These are phyloP conservation scores for Metschnikowia drakensbergensis DNA, from an alignment of 805 yeast species.

Conservation along the genomic window DNA sequence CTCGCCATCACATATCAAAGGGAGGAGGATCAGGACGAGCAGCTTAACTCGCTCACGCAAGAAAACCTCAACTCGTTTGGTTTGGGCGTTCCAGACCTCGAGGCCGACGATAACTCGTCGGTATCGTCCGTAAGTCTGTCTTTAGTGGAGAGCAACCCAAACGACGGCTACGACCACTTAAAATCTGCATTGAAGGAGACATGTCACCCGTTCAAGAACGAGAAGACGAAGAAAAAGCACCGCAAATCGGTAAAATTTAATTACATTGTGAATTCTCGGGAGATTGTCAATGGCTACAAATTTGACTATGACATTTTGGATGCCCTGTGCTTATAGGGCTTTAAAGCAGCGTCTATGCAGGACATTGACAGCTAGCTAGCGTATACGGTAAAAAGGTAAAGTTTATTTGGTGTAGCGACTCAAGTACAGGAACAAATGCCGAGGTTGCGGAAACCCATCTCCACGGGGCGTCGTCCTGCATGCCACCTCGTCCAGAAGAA, in stretches of 20 bases:
- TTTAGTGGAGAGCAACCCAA: conserved; percentile 4
- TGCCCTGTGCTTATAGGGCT: conserved; percentile 26
- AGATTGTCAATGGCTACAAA: conserved; percentile 40
- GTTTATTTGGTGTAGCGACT: neutral
- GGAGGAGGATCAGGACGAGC: neutral
- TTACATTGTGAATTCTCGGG: conserved; percentile 42
- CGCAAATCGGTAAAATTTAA: conserved; percentile 39
- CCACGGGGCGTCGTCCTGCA: too few species aligned
- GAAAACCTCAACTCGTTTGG: conserved; percentile 5
- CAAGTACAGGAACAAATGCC: too few species aligned
- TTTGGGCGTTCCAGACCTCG: conserved; percentile 6
- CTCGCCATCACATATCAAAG: neutral
- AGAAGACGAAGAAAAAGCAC: conserved; percentile 11
- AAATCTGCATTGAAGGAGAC: conserved; percentile 20
- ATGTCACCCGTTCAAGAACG: conserved; percentile 3
- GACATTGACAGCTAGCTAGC: neutral
- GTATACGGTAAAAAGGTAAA: neutral
- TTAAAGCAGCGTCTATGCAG: neutral
- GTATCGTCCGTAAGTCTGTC: conserved; percentile 6
- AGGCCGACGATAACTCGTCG: conserved; percentile 13
- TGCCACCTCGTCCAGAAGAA: too few species aligned
- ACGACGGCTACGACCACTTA: conserved; percentile 16
- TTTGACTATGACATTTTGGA: conserved; percentile 44
- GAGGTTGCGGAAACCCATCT: too few species aligned
- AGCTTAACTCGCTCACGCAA: conserved; percentile 5